Evolutionary conservation across 805 yeast genomes (phyloP), one percentile per base, ranked within the genome.

Genomic region (Monosporozyma siamensis): DNA sequence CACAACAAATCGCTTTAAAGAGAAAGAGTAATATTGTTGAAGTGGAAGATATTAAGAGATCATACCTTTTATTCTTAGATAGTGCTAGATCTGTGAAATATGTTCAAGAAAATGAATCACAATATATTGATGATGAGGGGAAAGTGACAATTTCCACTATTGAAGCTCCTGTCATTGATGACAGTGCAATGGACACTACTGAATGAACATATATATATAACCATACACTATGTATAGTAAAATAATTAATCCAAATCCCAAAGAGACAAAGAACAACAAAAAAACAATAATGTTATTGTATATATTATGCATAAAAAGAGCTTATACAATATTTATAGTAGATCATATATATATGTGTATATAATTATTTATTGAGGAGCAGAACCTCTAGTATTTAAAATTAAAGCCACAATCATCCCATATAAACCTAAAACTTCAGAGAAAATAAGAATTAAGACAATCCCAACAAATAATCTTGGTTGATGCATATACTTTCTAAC

Each of bases 381-480:
- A 48, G 84, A 75, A 53, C 92, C 92, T 68, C 84, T 83, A 37
- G 97, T 88, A 66, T 89, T 89, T 61, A 89, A 75, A 47, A 89
- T 86, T 65, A 89, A 77, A 23, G 96, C 96, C 52, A 89, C 82
- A 63, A 89, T 89, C 92, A 89, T 86, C 42, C 97, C 97, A 61
- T 89, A 84, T 49, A 83, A 69, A 3, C 92, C 95, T 65, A 86
- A 72, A 40, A 86, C 95, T 68, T 86, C 95, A 42, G 95, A 89
- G 57, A 86, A 86, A 76, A 86, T 86, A 56, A 86, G 76, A 56
- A 86, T 87, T 64, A 86, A 75, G 41, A 86, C 90, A 63, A 86
- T 86, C 32, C 95, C 95, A 40, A 86, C 95, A 66, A 86, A 86
- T 48, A 86, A 70, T 58, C 88, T 74, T 39, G 94, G 90, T 64